These are phyloP conservation scores for Spergularia marina DNA, from an alignment of 148 eudicot species.

Conservation along the genomic window DNA sequence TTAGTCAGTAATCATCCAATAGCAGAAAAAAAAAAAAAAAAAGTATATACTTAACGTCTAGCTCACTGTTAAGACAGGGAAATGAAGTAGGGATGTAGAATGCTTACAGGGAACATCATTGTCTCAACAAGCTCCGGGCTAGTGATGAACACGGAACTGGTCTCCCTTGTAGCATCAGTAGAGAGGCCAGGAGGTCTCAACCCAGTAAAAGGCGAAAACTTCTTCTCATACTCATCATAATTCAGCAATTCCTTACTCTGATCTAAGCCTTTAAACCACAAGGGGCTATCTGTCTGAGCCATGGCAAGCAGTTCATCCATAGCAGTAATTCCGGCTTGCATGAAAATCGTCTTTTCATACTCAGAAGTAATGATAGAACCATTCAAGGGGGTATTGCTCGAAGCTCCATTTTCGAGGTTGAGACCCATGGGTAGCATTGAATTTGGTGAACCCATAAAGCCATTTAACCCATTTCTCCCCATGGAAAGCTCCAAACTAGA, in stretches of 20 bases:
- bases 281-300: slow-evolving; percentile 50
- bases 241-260: slow-evolving; percentile 55
- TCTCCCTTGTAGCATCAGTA: slow-evolving; percentile 69
- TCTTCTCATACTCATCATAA: slow-evolving; percentile 51
- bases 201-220: slow-evolving; percentile 47
- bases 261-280: slow-evolving; percentile 55
- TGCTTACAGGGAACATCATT: slow-evolving; percentile 61
- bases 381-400: slow-evolving; percentile 24
- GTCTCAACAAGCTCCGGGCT: slow-evolving; percentile 53
- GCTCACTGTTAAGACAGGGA: neutral
- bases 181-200: slow-evolving; percentile 39
- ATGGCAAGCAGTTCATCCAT: slow-evolving; percentile 71
- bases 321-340: slow-evolving; percentile 59
- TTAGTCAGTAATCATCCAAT: neutral
- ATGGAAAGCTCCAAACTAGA: slow-evolving; percentile 48
- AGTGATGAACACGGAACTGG: slow-evolving; percentile 37
- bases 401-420: slow-evolving; percentile 39
- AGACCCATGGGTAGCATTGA: slow-evolving; percentile 36
- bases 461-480: slow-evolving; percentile 43
- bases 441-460: slow-evolving; percentile 31
- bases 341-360: slow-evolving; percentile 48
- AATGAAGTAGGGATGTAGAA: neutral
- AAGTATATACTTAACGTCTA: neutral
- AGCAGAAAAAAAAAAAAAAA: neutral
- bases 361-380: slow-evolving; percentile 19